Percentiles rank a stretch among this genome's conserved stretches.
These are phyloP conservation scores for Nakazawaea ishiwadae DNA, from an alignment of 805 yeast species.

Conservation along the genomic window DNA sequence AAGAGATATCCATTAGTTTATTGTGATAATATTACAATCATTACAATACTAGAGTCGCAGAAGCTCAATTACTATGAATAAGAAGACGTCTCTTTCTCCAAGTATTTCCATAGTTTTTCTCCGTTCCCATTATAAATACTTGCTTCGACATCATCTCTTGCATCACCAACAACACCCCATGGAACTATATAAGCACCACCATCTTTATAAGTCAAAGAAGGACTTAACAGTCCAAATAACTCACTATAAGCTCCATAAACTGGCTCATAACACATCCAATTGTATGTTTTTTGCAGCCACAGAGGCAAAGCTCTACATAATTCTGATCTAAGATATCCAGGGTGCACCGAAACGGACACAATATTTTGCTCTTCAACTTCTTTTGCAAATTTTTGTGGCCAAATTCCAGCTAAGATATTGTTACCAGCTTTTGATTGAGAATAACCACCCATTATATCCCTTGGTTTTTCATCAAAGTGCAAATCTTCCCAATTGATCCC, in stretches of 20 bases:
- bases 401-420: slow-evolving; percentile 29
- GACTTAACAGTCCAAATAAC: slow-evolving; percentile 31
- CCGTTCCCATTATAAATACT: slow-evolving; percentile 1
- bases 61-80: too few species aligned
- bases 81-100: not conserved
- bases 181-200: slow-evolving; percentile 31
- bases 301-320: not conserved
- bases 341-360: slow-evolving; percentile 29
- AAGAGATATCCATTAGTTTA: too few species aligned
- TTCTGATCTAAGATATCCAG: slow-evolving; percentile 25
- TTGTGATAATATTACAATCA: too few species aligned
- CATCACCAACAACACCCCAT: slow-evolving; percentile 26
- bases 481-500: slow-evolving; percentile 14
- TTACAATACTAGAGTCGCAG: too few species aligned
- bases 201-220: slow-evolving; percentile 21
- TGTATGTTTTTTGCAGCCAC: too few species aligned
- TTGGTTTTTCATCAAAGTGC: not conserved
- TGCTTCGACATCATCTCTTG: slow-evolving; percentile 16
- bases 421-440: slow-evolving; percentile 35
- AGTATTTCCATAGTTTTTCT: not conserved
- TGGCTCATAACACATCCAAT: slow-evolving; percentile 20
- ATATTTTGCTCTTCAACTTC: slow-evolving; percentile 22
- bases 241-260: slow-evolving; percentile 34
- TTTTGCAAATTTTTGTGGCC: slow-evolving; percentile 25
- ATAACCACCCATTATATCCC: slow-evolving; percentile 15